Evolutionary conservation across 176 grass and related monocot genomes (phyloP), one percentile per base, ranked within the genome.

Genomic region (Pontederia crassipes): DNA sequence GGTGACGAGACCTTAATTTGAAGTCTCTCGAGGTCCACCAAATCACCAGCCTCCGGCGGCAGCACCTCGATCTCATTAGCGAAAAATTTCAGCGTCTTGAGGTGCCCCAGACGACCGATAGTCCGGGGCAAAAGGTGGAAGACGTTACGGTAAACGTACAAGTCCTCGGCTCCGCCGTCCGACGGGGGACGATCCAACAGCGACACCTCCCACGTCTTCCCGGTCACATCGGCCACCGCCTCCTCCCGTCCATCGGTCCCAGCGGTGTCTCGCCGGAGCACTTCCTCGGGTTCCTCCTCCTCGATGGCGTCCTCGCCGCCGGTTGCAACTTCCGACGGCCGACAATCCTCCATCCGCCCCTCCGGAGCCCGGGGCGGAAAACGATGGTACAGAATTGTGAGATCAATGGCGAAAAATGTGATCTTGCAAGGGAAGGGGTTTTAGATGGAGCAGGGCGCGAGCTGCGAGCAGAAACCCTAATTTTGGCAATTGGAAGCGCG

Each of bases 71-170:
- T 74, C 53, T 92, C 93, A 74, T 98, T 98, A 49, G 81, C 76
- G 69, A 98, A 98, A 73, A 98, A 92, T 70, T 88, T 98, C 55
- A 98, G 80, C 24, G 84, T 73, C 75, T 86, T 91, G 14, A 98
- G 81, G 45, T 68, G 69, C 40, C 48, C 32, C 53, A 62, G 65
- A 59, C 69, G 75, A 13, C 78, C 87, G 40, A 97, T 62, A 10
- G 75, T 76, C 28, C 78, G 68, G 2, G 92, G 92, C 2, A 97
- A 32, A 24, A 97, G 79, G 45, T 88, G 78, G 62, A 80, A 97
- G 12, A 71, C 68, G 73, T 97, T 97, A 14, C 75, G 79, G 76
- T 91, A 97, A 35, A 97, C 80, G 57, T 85, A 97, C 61, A 91
- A 55, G 45, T 78, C 87, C 62, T 78, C 79, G 6, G 77, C 73